Conservation (phyloP, 805 yeast species). For the Metschnikowia orientalis region DNA sequence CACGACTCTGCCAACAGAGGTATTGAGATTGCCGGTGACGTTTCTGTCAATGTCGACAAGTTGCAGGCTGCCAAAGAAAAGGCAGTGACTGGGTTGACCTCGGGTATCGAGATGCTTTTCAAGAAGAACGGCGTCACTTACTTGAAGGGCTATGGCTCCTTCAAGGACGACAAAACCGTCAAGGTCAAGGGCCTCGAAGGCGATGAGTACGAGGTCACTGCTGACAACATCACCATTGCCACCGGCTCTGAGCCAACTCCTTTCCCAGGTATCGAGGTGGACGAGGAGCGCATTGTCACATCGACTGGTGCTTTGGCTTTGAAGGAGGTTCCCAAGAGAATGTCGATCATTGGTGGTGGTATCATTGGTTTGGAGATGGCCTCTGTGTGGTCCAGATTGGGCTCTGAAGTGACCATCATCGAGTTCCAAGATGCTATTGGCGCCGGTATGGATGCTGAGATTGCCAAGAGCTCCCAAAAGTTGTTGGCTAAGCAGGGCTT, state of each 20-base stretch:
- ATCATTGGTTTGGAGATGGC: slow-evolving; percentile 99
- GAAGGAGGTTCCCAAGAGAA: slow-evolving; percentile 84
- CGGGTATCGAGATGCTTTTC: slow-evolving; percentile 91
- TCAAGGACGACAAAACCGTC: slow-evolving; percentile 73
- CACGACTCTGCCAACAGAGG: slow-evolving; percentile 86
- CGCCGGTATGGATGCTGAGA: slow-evolving; percentile 98
- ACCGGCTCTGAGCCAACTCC: slow-evolving; percentile 99
- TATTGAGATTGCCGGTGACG: slow-evolving; percentile 74
- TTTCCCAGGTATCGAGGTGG: slow-evolving; percentile 95
- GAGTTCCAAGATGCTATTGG: slow-evolving; percentile 91
- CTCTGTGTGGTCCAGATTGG: slow-evolving; percentile 93
- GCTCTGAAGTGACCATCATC: slow-evolving; percentile 89
- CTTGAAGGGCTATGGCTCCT: slow-evolving; percentile 90
- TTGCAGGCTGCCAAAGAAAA: slow-evolving; percentile 91
- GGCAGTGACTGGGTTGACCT: slow-evolving; percentile 82
- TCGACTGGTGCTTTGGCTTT: slow-evolving; percentile 89
- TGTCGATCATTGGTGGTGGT: slow-evolving; percentile 98
- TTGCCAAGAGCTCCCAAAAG: slow-evolving; percentile 85
- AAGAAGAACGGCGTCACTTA: slow-evolving; percentile 94
- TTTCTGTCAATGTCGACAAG: slow-evolving; percentile 65
- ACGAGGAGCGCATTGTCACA: slow-evolving; percentile 94
- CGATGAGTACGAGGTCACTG: slow-evolving; percentile 66
- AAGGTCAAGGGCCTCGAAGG: slow-evolving; percentile 86
- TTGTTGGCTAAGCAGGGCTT: slow-evolving; percentile 91
- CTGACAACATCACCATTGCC: slow-evolving; percentile 89